Evolutionary conservation across 2,329 filamentous ascomycete genomes (phyloP).

Genomic region (Calonectria multiphialidica): DNA sequence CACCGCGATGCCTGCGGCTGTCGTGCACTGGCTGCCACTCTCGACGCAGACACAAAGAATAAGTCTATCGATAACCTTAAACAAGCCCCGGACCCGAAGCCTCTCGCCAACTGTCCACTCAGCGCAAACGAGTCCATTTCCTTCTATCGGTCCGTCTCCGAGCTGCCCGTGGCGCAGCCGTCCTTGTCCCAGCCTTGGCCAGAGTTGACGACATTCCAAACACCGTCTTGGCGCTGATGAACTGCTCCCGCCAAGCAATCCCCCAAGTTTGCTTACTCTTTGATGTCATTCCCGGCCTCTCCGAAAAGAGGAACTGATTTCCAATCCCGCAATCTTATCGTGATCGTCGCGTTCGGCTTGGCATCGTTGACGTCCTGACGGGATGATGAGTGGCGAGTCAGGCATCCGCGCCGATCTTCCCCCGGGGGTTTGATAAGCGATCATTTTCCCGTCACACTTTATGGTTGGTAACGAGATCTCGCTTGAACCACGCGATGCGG

Average conservation of each 20-base stretch:
- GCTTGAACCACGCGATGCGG: neutral
- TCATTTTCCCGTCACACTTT: neutral
- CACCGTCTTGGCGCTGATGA: neutral
- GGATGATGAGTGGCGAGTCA: slow-evolving; percentile 13
- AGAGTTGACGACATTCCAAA: slow-evolving; percentile 18
- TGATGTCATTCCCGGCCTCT: slow-evolving; percentile 7
- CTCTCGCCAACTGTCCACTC: neutral
- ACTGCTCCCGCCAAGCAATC: neutral
- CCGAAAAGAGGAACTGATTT: neutral
- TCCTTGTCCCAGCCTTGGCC: neutral
- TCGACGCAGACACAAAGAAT: slow-evolving; percentile 14
- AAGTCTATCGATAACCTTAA: slow-evolving; percentile 42
- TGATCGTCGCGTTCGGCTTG: slow-evolving; percentile 16
- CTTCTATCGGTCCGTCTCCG: slow-evolving; percentile 9
- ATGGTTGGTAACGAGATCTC: neutral
- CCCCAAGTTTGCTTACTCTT: neutral
- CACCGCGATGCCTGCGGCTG: neutral
- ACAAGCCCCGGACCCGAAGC: neutral
- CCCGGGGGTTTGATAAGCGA: slow-evolving; percentile 10
- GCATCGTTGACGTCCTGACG: neutral
- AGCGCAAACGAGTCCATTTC: neutral
- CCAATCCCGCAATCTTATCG: slow-evolving; percentile 12
- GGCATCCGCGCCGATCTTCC: slow-evolving; percentile 11
- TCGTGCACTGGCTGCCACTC: neutral
- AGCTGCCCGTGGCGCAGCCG: slow-evolving; percentile 5